phyloP scores from a whole-genome alignment of 306 rosid genomes.

The Datisca glomerata region DNA sequence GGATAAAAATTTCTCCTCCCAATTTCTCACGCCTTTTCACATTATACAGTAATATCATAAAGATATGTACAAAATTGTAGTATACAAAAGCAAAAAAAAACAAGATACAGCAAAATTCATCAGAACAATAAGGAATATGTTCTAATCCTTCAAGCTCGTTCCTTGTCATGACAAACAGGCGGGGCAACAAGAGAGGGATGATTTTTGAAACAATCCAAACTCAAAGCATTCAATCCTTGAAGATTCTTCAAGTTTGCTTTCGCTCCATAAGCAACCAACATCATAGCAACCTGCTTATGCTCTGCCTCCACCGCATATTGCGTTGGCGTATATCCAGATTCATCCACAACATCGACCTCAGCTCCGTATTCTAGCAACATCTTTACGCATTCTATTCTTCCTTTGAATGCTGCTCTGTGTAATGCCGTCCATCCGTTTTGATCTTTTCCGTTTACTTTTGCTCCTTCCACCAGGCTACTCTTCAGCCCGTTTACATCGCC shows the following conservation, averaged over 20 bases:
- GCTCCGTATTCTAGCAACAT: constrained; percentile 55
- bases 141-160: background rate
- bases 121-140: no score
- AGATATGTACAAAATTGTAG: background rate
- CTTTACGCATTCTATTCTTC: constrained; percentile 50
- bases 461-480: constrained; percentile 49
- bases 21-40: no score
- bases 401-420: constrained; percentile 88
- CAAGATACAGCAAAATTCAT: no score
- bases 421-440: constrained; percentile 85
- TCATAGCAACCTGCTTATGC: constrained; percentile 40
- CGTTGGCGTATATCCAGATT: constrained; percentile 56
- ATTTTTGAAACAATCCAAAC: constrained; percentile 15
- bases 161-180: constrained; percentile 7
- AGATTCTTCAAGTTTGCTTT: constrained; percentile 18
- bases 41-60: no score
- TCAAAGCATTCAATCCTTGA: constrained; percentile 12
- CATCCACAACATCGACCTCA: constrained; percentile 41
- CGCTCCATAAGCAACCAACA: constrained; percentile 46
- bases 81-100: background rate
- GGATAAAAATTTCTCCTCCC: no score
- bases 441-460: constrained; percentile 43
- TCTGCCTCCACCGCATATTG: constrained; percentile 68
- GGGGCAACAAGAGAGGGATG: constrained; percentile 14
- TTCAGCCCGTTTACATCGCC: constrained; percentile 47